Conservation (phyloP, 2,329 filamentous ascomycete genomes). For the Laburnicola sp. region DNA sequence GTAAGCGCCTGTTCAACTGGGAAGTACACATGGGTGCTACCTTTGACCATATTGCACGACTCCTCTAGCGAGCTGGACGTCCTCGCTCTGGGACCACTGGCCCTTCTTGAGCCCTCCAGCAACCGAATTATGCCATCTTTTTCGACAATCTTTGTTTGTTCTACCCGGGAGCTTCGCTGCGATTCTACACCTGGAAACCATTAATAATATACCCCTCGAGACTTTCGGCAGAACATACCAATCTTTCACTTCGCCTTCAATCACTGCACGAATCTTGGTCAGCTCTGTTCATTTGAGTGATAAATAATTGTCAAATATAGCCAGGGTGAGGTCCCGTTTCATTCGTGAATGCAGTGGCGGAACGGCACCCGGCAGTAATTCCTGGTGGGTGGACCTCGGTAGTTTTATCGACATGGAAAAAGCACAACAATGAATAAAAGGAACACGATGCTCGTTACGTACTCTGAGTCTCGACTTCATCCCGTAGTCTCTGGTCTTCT, state of each 20-base stretch:
- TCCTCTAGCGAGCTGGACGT: slow-evolving; percentile 36
- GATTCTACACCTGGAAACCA: slow-evolving; percentile 36
- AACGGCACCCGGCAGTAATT: too few relatives aligned
- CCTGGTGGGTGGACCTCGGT: too few relatives aligned
- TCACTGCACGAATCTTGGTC: slow-evolving; percentile 5
- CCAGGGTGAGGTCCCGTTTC: too few relatives aligned
- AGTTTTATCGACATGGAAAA: too few relatives aligned
- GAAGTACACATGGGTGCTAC: slow-evolving; percentile 17
- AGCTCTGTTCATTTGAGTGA: neutral
- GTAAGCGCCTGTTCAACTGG: neutral
- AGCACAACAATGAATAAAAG: too few relatives aligned
- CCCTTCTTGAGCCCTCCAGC: slow-evolving; percentile 47
- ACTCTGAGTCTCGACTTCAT: slow-evolving; percentile 32
- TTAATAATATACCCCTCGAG: neutral
- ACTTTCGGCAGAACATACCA: slow-evolving; percentile 19
- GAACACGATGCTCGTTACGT: neutral
- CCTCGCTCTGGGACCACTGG: slow-evolving; percentile 46
- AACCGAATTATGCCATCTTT: slow-evolving; percentile 49
- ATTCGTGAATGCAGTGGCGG: too few relatives aligned
- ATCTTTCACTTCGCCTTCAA: slow-evolving; percentile 29
- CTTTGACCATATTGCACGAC: slow-evolving; percentile 45
- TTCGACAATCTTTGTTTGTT: slow-evolving; percentile 52
- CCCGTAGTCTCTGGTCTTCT: slow-evolving; percentile 30
- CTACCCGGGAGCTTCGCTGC: slow-evolving; percentile 45
- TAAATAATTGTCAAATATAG: neutral